Evolutionary conservation across 2,329 filamentous ascomycete species (phyloP).

Genomic region (Cladosporium sp.): DNA sequence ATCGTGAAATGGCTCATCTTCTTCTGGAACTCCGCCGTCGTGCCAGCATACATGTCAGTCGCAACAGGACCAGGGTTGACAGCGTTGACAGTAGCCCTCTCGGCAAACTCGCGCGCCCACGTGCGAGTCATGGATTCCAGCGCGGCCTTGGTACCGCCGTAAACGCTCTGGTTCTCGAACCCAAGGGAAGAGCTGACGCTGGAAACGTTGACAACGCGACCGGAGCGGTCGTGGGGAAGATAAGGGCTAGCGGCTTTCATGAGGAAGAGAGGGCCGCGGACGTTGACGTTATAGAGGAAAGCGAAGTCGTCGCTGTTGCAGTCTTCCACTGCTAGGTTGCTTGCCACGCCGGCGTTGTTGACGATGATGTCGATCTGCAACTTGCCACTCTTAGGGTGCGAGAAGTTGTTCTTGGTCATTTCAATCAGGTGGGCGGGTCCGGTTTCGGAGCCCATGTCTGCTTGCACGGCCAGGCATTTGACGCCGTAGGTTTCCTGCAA

Average conservation of each 20-base stretch:
- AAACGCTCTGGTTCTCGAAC: slow-evolving; percentile 56
- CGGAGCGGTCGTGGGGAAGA: slow-evolving; percentile 64
- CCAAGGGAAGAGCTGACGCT: slow-evolving; percentile 56
- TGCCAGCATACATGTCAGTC: slow-evolving; percentile 62
- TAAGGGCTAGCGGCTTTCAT: slow-evolving; percentile 68
- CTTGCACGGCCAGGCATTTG: slow-evolving; percentile 60
- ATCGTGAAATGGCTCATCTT: slow-evolving; percentile 58
- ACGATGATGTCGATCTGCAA: slow-evolving; percentile 77
- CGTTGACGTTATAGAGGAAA: slow-evolving; percentile 72
- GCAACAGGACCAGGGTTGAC: slow-evolving; percentile 64
- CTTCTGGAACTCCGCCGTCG: slow-evolving; percentile 54
- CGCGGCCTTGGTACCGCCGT: slow-evolving; percentile 64
- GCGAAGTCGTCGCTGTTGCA: slow-evolving; percentile 64
- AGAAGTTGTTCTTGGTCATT: slow-evolving; percentile 57
- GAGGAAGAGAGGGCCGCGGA: slow-evolving; percentile 73
- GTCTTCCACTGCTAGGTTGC: slow-evolving; percentile 62
- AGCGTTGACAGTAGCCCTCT: slow-evolving; percentile 61
- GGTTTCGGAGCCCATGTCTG: slow-evolving; percentile 62
- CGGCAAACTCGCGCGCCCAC: slow-evolving; percentile 60
- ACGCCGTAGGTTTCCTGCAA: slow-evolving; percentile 57
- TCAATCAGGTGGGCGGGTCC: slow-evolving; percentile 59
- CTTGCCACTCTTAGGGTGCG: slow-evolving; percentile 47
- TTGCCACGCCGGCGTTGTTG: slow-evolving; percentile 73
- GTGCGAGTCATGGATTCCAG: slow-evolving; percentile 66
- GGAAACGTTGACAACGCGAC: slow-evolving; percentile 60